These are phyloP conservation scores for Cyberlindnera xishuangbannaensis DNA, from an alignment of 805 yeast species.

Conservation along the genomic window DNA sequence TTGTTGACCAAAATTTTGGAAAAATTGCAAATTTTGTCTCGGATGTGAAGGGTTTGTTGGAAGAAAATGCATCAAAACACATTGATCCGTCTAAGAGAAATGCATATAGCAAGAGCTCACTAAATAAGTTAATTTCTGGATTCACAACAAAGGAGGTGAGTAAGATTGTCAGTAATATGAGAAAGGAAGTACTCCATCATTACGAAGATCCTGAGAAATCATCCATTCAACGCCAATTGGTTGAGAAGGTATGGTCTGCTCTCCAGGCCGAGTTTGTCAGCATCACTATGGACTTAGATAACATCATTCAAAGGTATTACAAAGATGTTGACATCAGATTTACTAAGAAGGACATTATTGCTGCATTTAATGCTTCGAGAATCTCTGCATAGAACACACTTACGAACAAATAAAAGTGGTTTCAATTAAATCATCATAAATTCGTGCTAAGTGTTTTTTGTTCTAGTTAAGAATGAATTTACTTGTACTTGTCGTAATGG, in stretches of 20 bases:
- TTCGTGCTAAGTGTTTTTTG: too few relatives aligned
- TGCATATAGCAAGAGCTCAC: constrained; percentile 54
- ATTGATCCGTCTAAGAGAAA: constrained; percentile 52
- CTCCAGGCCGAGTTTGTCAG: constrained; percentile 58
- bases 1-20: constrained; percentile 54
- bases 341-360: constrained; percentile 49
- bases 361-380: constrained; percentile 40
- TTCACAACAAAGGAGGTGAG: constrained; percentile 57
- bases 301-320: constrained; percentile 47
- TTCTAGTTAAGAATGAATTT: too few relatives aligned
- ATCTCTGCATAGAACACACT: too few relatives aligned
- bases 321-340: constrained; percentile 46
- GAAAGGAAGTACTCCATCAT: constrained; percentile 51
- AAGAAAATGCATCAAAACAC: constrained; percentile 24
- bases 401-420: too few relatives aligned
- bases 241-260: constrained; percentile 64
- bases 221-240: constrained; percentile 46
- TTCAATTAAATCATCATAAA: too few relatives aligned
- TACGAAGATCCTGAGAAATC: constrained; percentile 29
- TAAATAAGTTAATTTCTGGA: constrained; percentile 49
- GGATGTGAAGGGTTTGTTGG: constrained; percentile 50
- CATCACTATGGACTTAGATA: constrained; percentile 47
- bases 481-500: too few relatives aligned
- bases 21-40: constrained; percentile 60
- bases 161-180: constrained; percentile 47